Percentiles rank a stretch among this genome's conserved stretches.
Conservation (phyloP, 2,329 filamentous ascomycete species). For the Aureobasidium sp. region DNA sequence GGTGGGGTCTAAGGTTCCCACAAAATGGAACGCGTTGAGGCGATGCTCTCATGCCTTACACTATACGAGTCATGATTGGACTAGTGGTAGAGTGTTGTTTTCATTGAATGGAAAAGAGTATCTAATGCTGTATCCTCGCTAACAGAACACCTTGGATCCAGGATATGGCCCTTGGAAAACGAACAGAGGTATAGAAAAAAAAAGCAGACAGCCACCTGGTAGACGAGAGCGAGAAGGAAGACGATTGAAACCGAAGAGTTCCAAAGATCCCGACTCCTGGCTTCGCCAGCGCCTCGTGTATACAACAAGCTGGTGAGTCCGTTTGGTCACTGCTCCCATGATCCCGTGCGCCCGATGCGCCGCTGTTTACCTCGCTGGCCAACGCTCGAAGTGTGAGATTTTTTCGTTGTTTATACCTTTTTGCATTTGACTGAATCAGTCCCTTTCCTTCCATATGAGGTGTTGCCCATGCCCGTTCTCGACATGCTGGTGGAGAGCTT, state of each 20-base stretch:
- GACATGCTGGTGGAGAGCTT: no score
- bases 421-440: no score
- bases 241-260: neutral
- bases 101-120: neutral
- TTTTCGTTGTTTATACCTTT: neutral
- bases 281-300: constrained; percentile 3
- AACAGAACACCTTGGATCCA: neutral
- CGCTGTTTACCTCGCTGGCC: neutral
- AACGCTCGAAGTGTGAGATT: neutral
- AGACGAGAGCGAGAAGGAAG: neutral
- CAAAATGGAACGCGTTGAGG: no score
- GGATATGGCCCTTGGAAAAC: no score
- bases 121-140: constrained; percentile 10
- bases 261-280: neutral
- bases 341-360: neutral
- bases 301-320: constrained; percentile 4
- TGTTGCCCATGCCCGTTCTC: no score
- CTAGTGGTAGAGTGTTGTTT: no score
- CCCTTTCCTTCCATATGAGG: neutral
- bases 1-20: no score
- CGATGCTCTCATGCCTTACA: no score
- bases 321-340: neutral
- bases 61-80: no score
- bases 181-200: neutral
- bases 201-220: neutral